Conservation (phyloP, 805 yeast genomes). For the Metschnikowia borealis region DNA sequence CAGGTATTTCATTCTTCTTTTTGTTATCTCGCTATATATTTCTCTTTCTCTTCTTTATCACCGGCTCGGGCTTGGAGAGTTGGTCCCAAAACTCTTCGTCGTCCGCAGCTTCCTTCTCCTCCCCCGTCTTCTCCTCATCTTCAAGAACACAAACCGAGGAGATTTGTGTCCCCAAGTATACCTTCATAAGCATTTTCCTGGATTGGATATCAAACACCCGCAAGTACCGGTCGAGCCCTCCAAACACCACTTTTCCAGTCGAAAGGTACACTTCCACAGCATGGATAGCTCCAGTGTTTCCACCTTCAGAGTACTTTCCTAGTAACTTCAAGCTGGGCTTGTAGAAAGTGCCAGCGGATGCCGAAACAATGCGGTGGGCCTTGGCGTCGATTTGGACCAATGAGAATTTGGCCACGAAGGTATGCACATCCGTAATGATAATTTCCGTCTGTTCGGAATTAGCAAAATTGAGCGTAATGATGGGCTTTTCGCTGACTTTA, state of each 20-base stretch:
- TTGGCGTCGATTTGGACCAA: slow-evolving; percentile 32
- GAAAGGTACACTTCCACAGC: slow-evolving; percentile 47
- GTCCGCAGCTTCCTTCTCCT: slow-evolving; percentile 22
- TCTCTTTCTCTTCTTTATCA: slow-evolving; percentile 30
- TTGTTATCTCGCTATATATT: slow-evolving; percentile 1
- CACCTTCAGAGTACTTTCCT: slow-evolving; percentile 56
- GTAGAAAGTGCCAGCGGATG: slow-evolving; percentile 44
- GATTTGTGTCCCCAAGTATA: slow-evolving; percentile 72
- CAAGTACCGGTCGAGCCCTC: slow-evolving; percentile 84
- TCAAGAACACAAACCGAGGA: slow-evolving; percentile 49
- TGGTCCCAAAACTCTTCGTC: slow-evolving; percentile 38
- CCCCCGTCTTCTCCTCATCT: slow-evolving; percentile 31
- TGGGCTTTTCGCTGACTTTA: slow-evolving; percentile 53
- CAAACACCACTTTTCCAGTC: slow-evolving; percentile 56
- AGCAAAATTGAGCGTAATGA: slow-evolving; percentile 40
- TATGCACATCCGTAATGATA: slow-evolving; percentile 71
- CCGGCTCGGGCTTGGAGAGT: slow-evolving; percentile 25
- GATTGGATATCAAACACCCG: slow-evolving; percentile 65
- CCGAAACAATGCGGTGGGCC: slow-evolving; percentile 36
- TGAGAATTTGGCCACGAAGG: slow-evolving; percentile 54
- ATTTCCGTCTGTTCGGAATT: slow-evolving; percentile 35
- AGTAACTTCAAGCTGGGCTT: slow-evolving; percentile 48
- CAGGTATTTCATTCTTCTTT: no score
- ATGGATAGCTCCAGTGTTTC: slow-evolving; percentile 68
- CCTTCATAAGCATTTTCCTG: slow-evolving; percentile 63